Evolutionary conservation across 352 stramenopile genomes (phyloP).

Genomic region (Globisporangium middletonii): DNA sequence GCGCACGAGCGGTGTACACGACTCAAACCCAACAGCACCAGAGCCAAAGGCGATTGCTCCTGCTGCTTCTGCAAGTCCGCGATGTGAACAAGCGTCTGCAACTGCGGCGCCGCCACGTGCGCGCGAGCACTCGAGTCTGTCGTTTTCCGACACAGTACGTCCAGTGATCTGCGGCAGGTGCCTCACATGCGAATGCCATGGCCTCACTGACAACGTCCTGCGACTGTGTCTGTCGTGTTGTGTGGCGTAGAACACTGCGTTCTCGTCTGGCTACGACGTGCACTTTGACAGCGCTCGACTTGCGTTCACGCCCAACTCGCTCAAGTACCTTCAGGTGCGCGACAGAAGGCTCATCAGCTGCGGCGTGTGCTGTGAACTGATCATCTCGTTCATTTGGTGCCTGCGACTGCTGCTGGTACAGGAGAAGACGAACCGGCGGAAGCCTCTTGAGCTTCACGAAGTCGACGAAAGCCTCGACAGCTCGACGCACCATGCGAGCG

Average conservation of each 20-base stretch:
- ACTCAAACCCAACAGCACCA: neutral
- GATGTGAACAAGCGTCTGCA: neutral
- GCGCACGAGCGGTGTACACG: no score
- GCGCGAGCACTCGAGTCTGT: slow-evolving; percentile 9
- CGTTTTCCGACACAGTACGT: slow-evolving; percentile 28
- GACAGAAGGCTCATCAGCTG: neutral
- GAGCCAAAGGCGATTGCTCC: no score
- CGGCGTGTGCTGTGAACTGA: neutral
- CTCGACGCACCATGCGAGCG: slow-evolving; percentile 5
- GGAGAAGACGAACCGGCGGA: slow-evolving; percentile 8
- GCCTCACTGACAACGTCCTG: neutral
- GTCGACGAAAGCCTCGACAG: slow-evolving; percentile 2
- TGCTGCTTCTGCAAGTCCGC: no score
- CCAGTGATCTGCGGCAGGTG: neutral
- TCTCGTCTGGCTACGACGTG: slow-evolving; percentile 63
- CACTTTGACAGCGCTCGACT: slow-evolving; percentile 49
- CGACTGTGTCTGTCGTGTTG: neutral
- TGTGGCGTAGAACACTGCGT: slow-evolving; percentile 30
- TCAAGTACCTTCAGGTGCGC: slow-evolving; percentile 61
- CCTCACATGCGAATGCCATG: neutral
- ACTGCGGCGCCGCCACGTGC: slow-evolving; percentile 1
- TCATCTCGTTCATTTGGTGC: neutral
- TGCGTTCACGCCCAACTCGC: slow-evolving; percentile 60
- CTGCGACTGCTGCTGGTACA: slow-evolving; percentile 1
- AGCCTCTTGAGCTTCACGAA: slow-evolving; percentile 3